A percentile compares a stretch with the other conserved stretches of the same genome.
These are phyloP conservation scores for Lentinula detonsa DNA, from an alignment of 768 basidiomycete species.

Conservation along the genomic window DNA sequence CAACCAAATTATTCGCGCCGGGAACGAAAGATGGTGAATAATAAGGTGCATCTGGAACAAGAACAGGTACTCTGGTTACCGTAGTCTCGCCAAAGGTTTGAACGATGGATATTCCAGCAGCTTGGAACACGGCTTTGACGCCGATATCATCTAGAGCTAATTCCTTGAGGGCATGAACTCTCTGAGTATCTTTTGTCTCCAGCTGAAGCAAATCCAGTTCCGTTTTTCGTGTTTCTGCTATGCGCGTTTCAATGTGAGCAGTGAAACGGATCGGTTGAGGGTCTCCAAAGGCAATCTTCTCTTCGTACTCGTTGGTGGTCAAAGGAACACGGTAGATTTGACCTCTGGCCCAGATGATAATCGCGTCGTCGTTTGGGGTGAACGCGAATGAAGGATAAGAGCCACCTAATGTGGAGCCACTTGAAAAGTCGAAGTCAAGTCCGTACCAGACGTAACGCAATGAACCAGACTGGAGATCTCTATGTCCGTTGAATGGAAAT, in stretches of 20 bases:
- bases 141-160: constrained; percentile 53
- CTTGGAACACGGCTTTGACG: constrained; percentile 54
- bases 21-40: constrained; percentile 67
- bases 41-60: constrained; percentile 42
- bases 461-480: constrained; percentile 62
- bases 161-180: constrained; percentile 58
- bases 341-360: constrained; percentile 72
- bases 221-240: constrained; percentile 52
- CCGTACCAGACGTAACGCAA: constrained; percentile 63
- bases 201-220: constrained; percentile 42
- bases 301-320: constrained; percentile 41
- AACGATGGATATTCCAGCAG: constrained; percentile 48
- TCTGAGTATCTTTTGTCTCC: constrained; percentile 49
- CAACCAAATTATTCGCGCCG: constrained; percentile 38
- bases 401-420: constrained; percentile 66
- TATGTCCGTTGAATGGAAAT: constrained; percentile 15
- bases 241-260: constrained; percentile 57
- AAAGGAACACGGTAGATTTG: constrained; percentile 62
- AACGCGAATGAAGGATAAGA: constrained; percentile 76
- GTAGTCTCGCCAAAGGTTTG: constrained; percentile 31
- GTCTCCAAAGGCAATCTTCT: constrained; percentile 28
- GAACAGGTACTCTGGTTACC: constrained; percentile 38
- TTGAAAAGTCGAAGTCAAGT: constrained; percentile 55
- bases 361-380: constrained; percentile 47
- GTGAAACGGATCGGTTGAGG: constrained; percentile 52